Base-by-base conservation (phyloP, 2,329 filamentous ascomycete genomes). In the Cladosporium sp. region DNA sequence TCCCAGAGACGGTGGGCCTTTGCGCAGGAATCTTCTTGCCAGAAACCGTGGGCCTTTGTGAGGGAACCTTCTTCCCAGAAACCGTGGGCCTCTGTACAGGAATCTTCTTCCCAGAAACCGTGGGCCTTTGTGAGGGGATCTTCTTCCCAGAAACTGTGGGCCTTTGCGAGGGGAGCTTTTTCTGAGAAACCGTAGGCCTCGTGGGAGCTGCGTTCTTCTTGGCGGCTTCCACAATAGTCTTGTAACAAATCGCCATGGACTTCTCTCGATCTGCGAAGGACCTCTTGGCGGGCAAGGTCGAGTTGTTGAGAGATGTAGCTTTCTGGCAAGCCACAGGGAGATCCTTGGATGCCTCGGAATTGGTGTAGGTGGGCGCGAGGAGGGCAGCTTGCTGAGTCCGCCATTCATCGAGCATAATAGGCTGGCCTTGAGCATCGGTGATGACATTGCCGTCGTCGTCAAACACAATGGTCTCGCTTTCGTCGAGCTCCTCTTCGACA, bases 391-490 rank as follows among this genome's bases (percentile, higher is more conserved):
- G 53, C 53, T 56, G 16, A 23, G 53, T 29, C 26, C 29, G 28
- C 29, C 31, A 56, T 23, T 2, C 33, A 57, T 33, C 7, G 21
- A 16, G 10, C 5, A 33, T 23, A 12, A 57, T 28, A 11, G 55
- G 55, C 55, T 35, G 21, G 55, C 33, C 33, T 23, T 40, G 18
- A 40, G 55, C 29, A 33, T 35, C 29, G 55, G 21, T 18, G n/a
- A 57, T 57, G 55, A 57, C 55, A 23, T 40, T 35, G 55, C 33
- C 55, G 33, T 57, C 55, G 23, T 57, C 31, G 21, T 57, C 55
- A 16, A 57, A 23, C 2, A 33, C 33, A 33, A 57, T 21, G n/a
- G 40, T 21, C 0, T 57, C 55, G 55, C 23, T 35, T 12, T 40
- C 55, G 21, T 28, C 33, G 6, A n/a, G 14, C 8, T 14, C n/a